Evolutionary conservation across 805 yeast species (phyloP).

Genomic region (Peterozyma xylosa): DNA sequence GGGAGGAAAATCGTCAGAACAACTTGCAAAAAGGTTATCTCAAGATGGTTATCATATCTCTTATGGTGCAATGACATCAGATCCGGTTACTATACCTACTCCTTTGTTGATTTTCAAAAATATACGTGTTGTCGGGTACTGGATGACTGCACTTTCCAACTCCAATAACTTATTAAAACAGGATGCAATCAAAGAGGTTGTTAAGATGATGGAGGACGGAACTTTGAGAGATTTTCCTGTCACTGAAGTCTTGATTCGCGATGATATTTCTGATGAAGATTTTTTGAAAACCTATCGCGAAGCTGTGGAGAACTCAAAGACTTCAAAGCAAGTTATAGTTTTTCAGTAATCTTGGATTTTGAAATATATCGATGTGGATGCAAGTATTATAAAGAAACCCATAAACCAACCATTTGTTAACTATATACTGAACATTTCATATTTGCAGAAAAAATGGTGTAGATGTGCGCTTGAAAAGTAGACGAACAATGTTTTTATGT

Average conservation of each 20-base stretch:
- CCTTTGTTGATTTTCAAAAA: slow-evolving; percentile 85
- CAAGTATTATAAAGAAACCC: too few species aligned
- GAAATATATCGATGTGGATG: too few species aligned
- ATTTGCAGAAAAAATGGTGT: too few species aligned
- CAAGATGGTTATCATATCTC: slow-evolving; percentile 74
- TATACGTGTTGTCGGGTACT: slow-evolving; percentile 77
- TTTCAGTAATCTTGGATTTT: slow-evolving; percentile 14
- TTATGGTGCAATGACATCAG: slow-evolving; percentile 96
- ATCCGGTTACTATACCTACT: slow-evolving; percentile 89
- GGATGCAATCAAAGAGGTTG: slow-evolving; percentile 42
- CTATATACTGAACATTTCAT: too few species aligned
- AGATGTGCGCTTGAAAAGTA: background rate
- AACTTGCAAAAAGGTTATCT: slow-evolving; percentile 73
- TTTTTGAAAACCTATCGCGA: slow-evolving; percentile 32
- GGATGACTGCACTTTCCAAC: slow-evolving; percentile 72
- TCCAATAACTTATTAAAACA: slow-evolving; percentile 53
- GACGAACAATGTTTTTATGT: background rate
- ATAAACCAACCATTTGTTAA: too few species aligned
- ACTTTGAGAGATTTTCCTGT: slow-evolving; percentile 40
- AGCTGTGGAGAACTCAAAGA: slow-evolving; percentile 31
- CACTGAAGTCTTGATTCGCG: slow-evolving; percentile 28
- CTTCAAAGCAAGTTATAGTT: slow-evolving; percentile 37
- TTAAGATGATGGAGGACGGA: slow-evolving; percentile 50
- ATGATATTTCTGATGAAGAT: slow-evolving; percentile 30
- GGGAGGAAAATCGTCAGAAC: slow-evolving; percentile 80